These are phyloP conservation scores for Hypsizygus marmoreus DNA, from an alignment of 768 basidiomycete species.

Conservation along the genomic window DNA sequence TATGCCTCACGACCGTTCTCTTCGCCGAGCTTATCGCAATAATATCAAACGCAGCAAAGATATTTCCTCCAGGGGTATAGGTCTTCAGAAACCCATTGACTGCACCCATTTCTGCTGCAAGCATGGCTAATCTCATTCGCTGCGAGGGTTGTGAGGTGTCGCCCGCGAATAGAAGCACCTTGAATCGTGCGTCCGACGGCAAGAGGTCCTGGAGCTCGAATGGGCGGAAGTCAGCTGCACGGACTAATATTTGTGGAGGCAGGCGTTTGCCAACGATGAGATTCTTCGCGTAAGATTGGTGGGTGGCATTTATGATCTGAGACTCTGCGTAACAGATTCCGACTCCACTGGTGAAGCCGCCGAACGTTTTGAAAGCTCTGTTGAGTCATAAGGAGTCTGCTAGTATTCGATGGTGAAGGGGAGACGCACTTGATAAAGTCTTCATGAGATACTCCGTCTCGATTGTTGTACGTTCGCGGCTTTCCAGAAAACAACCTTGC, in stretches of 20 bases:
- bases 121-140: conserved; percentile 25
- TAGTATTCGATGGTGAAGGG: too few species aligned
- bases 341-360: conserved; percentile 56
- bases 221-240: conserved; percentile 51
- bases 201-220: conserved; percentile 56
- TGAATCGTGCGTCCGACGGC: conserved; percentile 54
- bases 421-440: conserved; percentile 47
- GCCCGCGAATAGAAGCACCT: conserved; percentile 56
- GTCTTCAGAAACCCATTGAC: conserved; percentile 26
- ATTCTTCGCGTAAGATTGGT: conserved; percentile 40
- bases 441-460: conserved; percentile 55
- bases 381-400: too few species aligned
- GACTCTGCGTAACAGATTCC: conserved; percentile 55
- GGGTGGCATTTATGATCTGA: conserved; percentile 36
- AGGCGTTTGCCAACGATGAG: conserved; percentile 55
- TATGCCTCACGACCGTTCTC: conserved; percentile 44
- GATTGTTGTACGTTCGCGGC: conserved; percentile 48
- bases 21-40: conserved; percentile 38
- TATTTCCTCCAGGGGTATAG: conserved; percentile 29
- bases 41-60: conserved; percentile 44
- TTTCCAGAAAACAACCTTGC: conserved; percentile 70
- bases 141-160: conserved; percentile 35
- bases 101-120: conserved; percentile 33
- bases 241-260: conserved; percentile 48
- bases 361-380: conserved; percentile 54